These are phyloP conservation scores for Toxicodendron radicans DNA, from an alignment of 345 rosid genomes.

Conservation along the genomic window DNA sequence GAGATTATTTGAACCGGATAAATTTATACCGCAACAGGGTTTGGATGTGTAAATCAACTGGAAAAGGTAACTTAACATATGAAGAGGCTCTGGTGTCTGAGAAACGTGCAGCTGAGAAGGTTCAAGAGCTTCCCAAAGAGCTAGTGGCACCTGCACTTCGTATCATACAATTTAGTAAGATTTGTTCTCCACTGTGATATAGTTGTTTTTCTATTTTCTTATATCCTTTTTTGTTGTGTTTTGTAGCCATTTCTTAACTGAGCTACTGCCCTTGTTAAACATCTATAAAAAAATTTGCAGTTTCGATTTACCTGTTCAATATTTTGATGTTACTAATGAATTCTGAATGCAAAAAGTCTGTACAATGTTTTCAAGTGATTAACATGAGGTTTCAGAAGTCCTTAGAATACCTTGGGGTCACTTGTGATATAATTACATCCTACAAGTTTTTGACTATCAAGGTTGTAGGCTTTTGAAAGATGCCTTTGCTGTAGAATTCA, in stretches of 20 bases:
- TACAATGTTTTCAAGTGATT: no score
- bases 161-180: constrained; percentile 81
- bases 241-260: neutral
- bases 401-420: no score
- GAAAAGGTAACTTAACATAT: constrained; percentile 78
- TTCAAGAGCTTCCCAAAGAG: constrained; percentile 73
- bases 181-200: neutral
- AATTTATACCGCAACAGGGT: constrained; percentile 78
- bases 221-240: neutral
- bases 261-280: neutral
- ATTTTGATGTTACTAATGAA: no score
- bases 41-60: constrained; percentile 88
- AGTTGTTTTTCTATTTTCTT: neutral
- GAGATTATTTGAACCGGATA: constrained; percentile 70
- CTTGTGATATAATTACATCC: no score
- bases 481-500: neutral
- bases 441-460: no score
- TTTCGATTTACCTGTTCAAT: no score
- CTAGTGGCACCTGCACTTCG: constrained; percentile 66
- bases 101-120: constrained; percentile 63
- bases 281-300: neutral
- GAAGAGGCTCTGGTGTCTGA: constrained; percentile 98
- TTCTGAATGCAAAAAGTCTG: no score
- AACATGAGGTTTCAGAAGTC: no score
- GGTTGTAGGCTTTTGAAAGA: no score